Percentiles rank a stretch among this genome's conserved stretches.
Conservation (phyloP, 2,329 filamentous ascomycete species). For the Trichophyton verrucosum region DNA sequence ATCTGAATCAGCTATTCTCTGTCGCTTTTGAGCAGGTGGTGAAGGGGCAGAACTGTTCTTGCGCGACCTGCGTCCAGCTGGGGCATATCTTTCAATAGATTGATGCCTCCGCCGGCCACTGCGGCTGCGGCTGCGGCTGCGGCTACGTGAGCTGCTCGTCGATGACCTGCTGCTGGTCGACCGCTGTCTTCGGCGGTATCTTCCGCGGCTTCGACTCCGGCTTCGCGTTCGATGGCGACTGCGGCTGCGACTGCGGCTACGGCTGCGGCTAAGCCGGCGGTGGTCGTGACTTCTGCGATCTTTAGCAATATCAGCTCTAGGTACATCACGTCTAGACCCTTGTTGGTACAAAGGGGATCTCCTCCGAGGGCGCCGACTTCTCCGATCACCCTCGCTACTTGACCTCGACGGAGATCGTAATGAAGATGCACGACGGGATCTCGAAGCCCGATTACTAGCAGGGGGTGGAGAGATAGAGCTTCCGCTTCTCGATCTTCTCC, state of each 20-base stretch:
- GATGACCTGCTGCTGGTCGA: slow-evolving; percentile 21
- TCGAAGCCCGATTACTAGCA: slow-evolving; percentile 19
- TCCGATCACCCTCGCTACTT: slow-evolving; percentile 20
- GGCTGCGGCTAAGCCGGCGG: slow-evolving; percentile 27
- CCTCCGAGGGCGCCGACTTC: slow-evolving; percentile 26
- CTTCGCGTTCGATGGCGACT: too few relatives aligned
- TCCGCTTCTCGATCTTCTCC: slow-evolving; percentile 28
- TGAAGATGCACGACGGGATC: slow-evolving; percentile 17
- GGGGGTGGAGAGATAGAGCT: slow-evolving; percentile 25
- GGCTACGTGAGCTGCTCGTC: slow-evolving; percentile 20
- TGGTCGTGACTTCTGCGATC: slow-evolving; percentile 32
- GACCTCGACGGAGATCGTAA: slow-evolving; percentile 28
- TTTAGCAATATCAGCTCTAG: slow-evolving; percentile 40
- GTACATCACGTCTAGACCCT: slow-evolving; percentile 31
- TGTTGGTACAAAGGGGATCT: slow-evolving; percentile 34
- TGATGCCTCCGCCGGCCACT: slow-evolving; percentile 32
- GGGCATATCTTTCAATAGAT: slow-evolving; percentile 36
- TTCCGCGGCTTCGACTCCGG: slow-evolving; percentile 13
- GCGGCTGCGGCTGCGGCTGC: slow-evolving; percentile 19
- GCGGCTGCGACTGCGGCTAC: slow-evolving; percentile 17
- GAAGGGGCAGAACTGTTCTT: slow-evolving; percentile 33
- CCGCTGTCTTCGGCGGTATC: slow-evolving; percentile 17
- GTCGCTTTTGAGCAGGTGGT: slow-evolving; percentile 31
- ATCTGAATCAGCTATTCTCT: slow-evolving; percentile 29
- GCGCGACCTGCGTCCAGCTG: slow-evolving; percentile 29